Conservation (phyloP, 208 protist genomes). For the Leishmania turanica region DNA sequence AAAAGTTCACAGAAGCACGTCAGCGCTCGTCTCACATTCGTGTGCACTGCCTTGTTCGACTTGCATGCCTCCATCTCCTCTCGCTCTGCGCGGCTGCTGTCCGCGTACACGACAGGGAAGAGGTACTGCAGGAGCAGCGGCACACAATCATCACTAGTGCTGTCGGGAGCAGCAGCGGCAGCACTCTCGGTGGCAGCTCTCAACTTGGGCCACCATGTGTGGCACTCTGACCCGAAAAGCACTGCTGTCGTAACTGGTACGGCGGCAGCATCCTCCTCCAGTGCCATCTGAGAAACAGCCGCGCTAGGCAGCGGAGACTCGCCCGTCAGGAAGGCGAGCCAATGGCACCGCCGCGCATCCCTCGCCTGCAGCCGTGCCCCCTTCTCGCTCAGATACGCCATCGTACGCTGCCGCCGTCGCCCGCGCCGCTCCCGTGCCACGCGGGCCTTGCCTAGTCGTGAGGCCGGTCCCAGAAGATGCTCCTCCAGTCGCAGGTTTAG, state of each 20-base stretch:
- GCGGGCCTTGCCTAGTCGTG: conserved; percentile 44
- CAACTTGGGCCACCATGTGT: conserved; percentile 73
- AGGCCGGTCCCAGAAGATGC: conserved; percentile 53
- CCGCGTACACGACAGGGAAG: conserved; percentile 33
- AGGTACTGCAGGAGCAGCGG: conserved; percentile 39
- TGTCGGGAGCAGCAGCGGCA: background rate
- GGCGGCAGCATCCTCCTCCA: background rate
- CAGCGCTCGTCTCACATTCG: conserved; percentile 59
- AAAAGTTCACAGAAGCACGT: conserved; percentile 78
- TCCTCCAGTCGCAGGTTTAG: conserved; percentile 81
- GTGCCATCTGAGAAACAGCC: conserved; percentile 18
- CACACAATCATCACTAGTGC: conserved; percentile 7
- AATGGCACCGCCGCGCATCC: conserved; percentile 40
- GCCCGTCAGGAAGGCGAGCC: conserved; percentile 50
- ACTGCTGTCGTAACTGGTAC: conserved; percentile 39
- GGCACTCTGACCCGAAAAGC: conserved; percentile 74
- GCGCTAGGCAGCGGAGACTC: conserved; percentile 18
- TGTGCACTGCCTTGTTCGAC: conserved; percentile 18
- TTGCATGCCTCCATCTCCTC: conserved; percentile 37
- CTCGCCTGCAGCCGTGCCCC: conserved; percentile 38
- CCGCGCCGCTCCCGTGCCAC: conserved; percentile 27
- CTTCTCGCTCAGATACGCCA: conserved; percentile 35
- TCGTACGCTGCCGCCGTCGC: conserved; percentile 21
- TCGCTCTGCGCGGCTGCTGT: conserved; percentile 9
- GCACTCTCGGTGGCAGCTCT: conserved; percentile 26